These are phyloP conservation scores for Penicillium brasilianum DNA, from an alignment of 2,329 filamentous ascomycete genomes.

Conservation along the genomic window DNA sequence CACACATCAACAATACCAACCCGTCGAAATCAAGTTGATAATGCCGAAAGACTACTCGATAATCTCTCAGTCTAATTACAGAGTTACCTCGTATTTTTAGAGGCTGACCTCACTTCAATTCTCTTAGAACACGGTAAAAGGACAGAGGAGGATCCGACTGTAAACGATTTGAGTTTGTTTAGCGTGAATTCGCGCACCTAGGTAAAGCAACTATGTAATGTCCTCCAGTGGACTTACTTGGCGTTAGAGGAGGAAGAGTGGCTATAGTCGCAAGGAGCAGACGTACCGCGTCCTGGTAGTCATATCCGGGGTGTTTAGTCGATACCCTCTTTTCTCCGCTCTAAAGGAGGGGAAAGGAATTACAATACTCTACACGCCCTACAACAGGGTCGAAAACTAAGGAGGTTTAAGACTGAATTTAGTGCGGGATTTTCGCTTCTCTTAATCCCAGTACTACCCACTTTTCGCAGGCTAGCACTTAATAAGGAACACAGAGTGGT, in stretches of 20 bases:
- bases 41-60: too few relatives aligned
- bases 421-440: slow-evolving; percentile 11
- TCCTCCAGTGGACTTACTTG: slow-evolving; percentile 15
- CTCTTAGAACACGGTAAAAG: too few relatives aligned
- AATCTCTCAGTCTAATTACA: too few relatives aligned
- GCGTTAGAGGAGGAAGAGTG: slow-evolving; percentile 15
- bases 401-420: slow-evolving; percentile 14
- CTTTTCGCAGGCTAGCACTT: slow-evolving; percentile 12
- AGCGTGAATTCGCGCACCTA: slow-evolving; percentile 4
- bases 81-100: too few relatives aligned
- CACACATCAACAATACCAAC: too few relatives aligned
- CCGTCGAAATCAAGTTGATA: too few relatives aligned
- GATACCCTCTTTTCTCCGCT: slow-evolving; percentile 20
- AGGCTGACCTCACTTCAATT: too few relatives aligned
- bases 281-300: background rate
- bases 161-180: too few relatives aligned
- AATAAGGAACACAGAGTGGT: slow-evolving; percentile 13
- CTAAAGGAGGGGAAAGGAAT: slow-evolving; percentile 11
- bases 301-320: slow-evolving; percentile 10
- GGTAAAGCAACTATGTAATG: slow-evolving; percentile 11
- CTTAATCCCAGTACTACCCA: slow-evolving; percentile 11
- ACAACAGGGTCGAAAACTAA: slow-evolving; percentile 14
- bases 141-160: too few relatives aligned
- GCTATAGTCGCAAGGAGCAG: slow-evolving; percentile 13
- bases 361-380: slow-evolving; percentile 10